A percentile compares a stretch with the other conserved stretches of the same genome.
These are phyloP conservation scores for Heritiera littoralis DNA, from an alignment of 345 rosid species.

Conservation along the genomic window DNA sequence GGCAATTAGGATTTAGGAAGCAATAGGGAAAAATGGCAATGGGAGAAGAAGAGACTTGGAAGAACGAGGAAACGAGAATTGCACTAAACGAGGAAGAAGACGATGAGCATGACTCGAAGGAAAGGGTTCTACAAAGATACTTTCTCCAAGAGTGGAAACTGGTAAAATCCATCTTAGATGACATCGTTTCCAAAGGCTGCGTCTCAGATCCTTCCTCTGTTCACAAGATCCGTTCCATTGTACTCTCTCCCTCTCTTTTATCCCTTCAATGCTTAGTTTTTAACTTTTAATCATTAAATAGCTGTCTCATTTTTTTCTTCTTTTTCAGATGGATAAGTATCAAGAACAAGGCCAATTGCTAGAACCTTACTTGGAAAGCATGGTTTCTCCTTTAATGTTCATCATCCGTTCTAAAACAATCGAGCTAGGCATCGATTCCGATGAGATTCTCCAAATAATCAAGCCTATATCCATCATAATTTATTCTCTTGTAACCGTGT, in stretches of 20 bases:
- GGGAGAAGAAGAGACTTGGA: slow-evolving; percentile 27
- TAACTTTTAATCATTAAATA: background rate
- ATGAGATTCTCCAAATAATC: slow-evolving; percentile 58
- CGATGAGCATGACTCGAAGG: slow-evolving; percentile 75
- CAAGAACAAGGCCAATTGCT: slow-evolving; percentile 87
- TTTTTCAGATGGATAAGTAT: slow-evolving; percentile 82
- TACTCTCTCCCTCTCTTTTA: slow-evolving; percentile 27
- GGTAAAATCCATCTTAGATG: slow-evolving; percentile 70
- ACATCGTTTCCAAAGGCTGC: slow-evolving; percentile 61
- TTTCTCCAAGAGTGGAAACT: slow-evolving; percentile 86
- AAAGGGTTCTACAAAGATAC: slow-evolving; percentile 70
- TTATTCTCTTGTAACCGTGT: slow-evolving; percentile 81
- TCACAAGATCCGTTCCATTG: slow-evolving; percentile 80
- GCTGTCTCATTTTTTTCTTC: background rate
- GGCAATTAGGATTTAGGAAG: background rate
- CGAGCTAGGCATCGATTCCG: slow-evolving; percentile 48
- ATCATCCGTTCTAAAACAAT: slow-evolving; percentile 61
- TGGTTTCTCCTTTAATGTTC: slow-evolving; percentile 79
- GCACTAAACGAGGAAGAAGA: slow-evolving; percentile 46
- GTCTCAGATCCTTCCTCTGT: slow-evolving; percentile 64
- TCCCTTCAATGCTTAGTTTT: background rate
- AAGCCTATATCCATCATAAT: slow-evolving; percentile 82
- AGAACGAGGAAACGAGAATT: slow-evolving; percentile 22
- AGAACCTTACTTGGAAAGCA: slow-evolving; percentile 88
- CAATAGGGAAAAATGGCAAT: slow-evolving; percentile 31